Evolutionary conservation across 169 alveolate genomes (phyloP).

Genomic region (Eimeria necatrix): DNA sequence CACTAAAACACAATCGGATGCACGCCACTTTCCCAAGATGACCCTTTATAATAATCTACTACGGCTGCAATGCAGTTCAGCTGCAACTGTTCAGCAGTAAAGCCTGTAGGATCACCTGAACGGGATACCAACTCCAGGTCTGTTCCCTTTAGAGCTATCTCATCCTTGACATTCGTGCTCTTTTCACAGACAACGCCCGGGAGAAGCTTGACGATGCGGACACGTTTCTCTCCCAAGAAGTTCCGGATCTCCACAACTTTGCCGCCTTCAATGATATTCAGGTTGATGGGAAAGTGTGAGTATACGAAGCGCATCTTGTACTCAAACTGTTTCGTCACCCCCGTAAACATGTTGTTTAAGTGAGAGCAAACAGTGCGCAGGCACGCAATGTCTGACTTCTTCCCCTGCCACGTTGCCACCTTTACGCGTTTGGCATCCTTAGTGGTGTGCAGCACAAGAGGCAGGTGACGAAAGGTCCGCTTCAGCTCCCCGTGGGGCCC

Average conservation of each 20-base stretch:
- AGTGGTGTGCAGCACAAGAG: constrained; percentile 95
- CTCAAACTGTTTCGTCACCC: constrained; percentile 97
- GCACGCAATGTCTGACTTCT: constrained; percentile 95
- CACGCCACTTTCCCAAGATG: no score
- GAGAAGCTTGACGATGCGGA: constrained; percentile 90
- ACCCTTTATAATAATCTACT: no score
- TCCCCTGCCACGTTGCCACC: constrained; percentile 97
- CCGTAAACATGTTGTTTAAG: constrained; percentile 98
- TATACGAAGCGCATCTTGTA: constrained; percentile 99
- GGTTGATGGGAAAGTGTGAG: constrained; percentile 99
- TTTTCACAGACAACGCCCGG: constrained; percentile 89
- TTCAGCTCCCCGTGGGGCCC: constrained; percentile 98
- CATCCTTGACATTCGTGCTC: constrained; percentile 97
- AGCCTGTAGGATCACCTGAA: constrained; percentile 87
- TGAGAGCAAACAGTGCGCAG: constrained; percentile 97
- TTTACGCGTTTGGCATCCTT: constrained; percentile 93
- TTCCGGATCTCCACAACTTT: constrained; percentile 97
- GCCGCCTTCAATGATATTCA: constrained; percentile 96
- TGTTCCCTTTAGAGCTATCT: constrained; percentile 97
- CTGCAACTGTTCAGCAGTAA: no score
- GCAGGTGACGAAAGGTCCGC: constrained; percentile 97
- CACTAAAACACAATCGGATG: no score
- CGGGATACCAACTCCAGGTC: constrained; percentile 98
- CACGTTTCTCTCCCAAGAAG: constrained; percentile 99
- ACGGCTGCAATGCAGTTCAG: no score